Percentiles rank a stretch among this genome's conserved stretches.
Conservation (phyloP, 768 basidiomycete species). For the Cyclocybe cylindracea region DNA sequence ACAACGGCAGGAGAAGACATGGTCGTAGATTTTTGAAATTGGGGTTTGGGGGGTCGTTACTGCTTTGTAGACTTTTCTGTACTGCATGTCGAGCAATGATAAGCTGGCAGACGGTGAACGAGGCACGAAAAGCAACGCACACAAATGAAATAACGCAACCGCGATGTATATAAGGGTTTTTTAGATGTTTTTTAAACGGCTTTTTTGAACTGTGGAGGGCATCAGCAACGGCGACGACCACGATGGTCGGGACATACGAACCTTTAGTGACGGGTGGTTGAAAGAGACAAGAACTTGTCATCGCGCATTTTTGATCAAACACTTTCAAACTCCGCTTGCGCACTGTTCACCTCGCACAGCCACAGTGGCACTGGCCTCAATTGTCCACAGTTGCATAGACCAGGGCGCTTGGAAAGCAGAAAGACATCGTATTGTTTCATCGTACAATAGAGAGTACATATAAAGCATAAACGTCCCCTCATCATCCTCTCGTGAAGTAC, state of each 20-base stretch:
- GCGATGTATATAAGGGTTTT: slow-evolving; percentile 63
- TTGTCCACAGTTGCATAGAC: not conserved
- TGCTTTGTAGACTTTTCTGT: slow-evolving; percentile 87
- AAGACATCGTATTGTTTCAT: slow-evolving; percentile 12
- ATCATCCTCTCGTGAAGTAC: slow-evolving; percentile 82
- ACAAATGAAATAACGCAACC: slow-evolving; percentile 75
- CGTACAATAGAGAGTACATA: slow-evolving; percentile 9
- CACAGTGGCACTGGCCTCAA: slow-evolving; percentile 11
- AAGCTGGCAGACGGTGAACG: slow-evolving; percentile 8
- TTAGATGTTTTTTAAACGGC: slow-evolving; percentile 68
- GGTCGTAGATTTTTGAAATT: slow-evolving; percentile 42
- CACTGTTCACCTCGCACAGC: slow-evolving; percentile 37
- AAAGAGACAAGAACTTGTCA: slow-evolving; percentile 38
- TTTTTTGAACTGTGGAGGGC: slow-evolving; percentile 53
- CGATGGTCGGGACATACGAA: slow-evolving; percentile 27
- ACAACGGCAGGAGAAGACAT: slow-evolving; percentile 63
- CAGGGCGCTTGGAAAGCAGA: not conserved
- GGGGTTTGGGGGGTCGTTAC: slow-evolving; percentile 77
- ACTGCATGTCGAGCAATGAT: slow-evolving; percentile 30
- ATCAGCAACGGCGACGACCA: slow-evolving; percentile 18
- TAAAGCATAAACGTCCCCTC: slow-evolving; percentile 8
- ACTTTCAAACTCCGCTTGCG: slow-evolving; percentile 46
- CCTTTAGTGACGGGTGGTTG: slow-evolving; percentile 74
- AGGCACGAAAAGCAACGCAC: slow-evolving; percentile 37
- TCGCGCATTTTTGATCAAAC: slow-evolving; percentile 33